Evolutionary conservation across 495 filamentous ascomycete species (phyloP).

Genomic region (Tuber magnatum): DNA sequence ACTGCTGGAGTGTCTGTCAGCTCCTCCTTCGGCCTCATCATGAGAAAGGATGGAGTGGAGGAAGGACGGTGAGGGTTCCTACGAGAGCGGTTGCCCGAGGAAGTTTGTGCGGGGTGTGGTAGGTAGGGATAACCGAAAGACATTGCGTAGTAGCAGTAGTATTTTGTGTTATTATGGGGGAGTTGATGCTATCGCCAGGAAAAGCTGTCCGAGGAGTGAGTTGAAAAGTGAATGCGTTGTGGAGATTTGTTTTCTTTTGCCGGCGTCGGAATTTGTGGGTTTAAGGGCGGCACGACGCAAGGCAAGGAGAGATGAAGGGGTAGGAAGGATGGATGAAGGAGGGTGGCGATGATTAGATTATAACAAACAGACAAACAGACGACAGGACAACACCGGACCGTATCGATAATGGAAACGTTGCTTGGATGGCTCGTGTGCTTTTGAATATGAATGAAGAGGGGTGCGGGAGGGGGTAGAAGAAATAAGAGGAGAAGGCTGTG

Average conservation of each 20-base stretch:
- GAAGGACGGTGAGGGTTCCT: slow-evolving; percentile 70
- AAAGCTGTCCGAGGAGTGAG: slow-evolving; percentile 27
- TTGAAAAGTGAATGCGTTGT: slow-evolving; percentile 30
- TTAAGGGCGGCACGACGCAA: slow-evolving; percentile 31
- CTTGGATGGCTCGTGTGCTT: slow-evolving; percentile 31
- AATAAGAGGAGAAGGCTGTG: slow-evolving; percentile 34
- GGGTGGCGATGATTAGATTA: slow-evolving; percentile 39
- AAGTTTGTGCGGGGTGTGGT: slow-evolving; percentile 54
- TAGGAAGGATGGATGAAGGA: slow-evolving; percentile 29
- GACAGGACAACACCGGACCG: slow-evolving; percentile 32
- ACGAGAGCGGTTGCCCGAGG: slow-evolving; percentile 56
- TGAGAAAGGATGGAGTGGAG: slow-evolving; percentile 47
- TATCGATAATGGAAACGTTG: slow-evolving; percentile 27
- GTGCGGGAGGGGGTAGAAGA: slow-evolving; percentile 34
- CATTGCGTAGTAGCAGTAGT: slow-evolving; percentile 49
- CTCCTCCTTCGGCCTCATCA: slow-evolving; percentile 56
- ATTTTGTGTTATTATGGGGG: slow-evolving; percentile 33
- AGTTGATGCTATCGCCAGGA: slow-evolving; percentile 34
- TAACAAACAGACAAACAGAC: slow-evolving; percentile 17
- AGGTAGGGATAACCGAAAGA: slow-evolving; percentile 70
- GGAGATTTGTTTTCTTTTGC: slow-evolving; percentile 14
- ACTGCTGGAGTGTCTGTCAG: slow-evolving; percentile 68
- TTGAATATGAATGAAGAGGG: slow-evolving; percentile 33
- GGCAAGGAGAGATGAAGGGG: slow-evolving; percentile 32
- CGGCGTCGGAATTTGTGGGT: slow-evolving; percentile 2